Conservation (phyloP, 2,329 filamentous ascomycete species). For the Didymella sp. region DNA sequence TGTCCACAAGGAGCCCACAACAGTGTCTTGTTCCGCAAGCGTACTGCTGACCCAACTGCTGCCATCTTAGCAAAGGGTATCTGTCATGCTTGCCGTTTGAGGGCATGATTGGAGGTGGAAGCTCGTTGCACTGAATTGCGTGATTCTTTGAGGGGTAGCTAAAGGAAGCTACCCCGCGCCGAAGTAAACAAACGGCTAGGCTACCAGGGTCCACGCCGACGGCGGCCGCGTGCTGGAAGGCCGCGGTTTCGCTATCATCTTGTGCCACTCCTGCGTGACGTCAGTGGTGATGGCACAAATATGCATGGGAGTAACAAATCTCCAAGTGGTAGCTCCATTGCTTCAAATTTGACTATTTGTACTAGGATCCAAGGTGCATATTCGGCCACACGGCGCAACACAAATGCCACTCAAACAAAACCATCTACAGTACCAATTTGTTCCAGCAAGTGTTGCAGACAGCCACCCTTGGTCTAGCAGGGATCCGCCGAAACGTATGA, state of each 20-base stretch:
- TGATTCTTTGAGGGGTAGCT: constrained; percentile 14
- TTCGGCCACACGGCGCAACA: neutral
- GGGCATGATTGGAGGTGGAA: constrained; percentile 11
- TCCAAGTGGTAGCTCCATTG: neutral
- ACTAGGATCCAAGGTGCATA: neutral
- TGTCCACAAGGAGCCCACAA: constrained; percentile 9
- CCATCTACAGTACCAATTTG: constrained; percentile 11
- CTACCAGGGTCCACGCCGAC: constrained; percentile 9
- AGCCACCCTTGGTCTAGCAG: constrained; percentile 5
- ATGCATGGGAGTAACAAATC: too few relatives aligned
- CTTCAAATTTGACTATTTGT: neutral
- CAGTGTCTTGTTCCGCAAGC: neutral
- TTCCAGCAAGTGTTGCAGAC: constrained; percentile 15
- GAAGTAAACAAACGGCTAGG: constrained; percentile 15
- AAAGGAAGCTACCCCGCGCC: constrained; percentile 14
- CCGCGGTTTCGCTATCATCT: neutral
- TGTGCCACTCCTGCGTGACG: too few relatives aligned
- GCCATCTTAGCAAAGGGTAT: neutral
- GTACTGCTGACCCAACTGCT: constrained; percentile 1
- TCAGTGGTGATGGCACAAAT: neutral
- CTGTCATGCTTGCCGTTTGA: constrained; percentile 9
- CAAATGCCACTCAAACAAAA: neutral
- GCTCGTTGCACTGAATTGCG: constrained; percentile 11
- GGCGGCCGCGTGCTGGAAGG: neutral
- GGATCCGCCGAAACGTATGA: neutral